Evolutionary conservation across 768 basidiomycete species (phyloP).

Genomic region (Trametes elegans): DNA sequence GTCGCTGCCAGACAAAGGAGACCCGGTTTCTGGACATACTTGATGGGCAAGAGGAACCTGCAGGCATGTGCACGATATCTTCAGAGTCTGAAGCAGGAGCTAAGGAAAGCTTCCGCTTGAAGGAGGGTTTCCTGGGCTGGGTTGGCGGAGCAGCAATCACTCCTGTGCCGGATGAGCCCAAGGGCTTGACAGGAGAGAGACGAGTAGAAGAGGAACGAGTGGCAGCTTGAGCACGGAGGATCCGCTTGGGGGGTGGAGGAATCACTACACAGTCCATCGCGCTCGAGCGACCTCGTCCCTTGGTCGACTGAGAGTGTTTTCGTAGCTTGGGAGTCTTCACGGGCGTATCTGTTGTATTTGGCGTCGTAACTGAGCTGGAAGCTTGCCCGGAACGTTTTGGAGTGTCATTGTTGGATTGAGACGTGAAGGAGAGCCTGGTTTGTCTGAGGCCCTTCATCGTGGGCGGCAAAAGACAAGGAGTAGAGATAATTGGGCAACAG

Average conservation of each 20-base stretch:
- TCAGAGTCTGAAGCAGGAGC: not conserved
- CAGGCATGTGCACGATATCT: too few relatives aligned
- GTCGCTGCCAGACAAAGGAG: not conserved
- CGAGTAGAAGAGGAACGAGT: not conserved
- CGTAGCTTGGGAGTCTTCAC: constrained; percentile 1
- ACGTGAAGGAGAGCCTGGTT: constrained; percentile 22
- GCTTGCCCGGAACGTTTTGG: not conserved
- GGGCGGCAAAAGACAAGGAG: not conserved
- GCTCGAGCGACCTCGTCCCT: constrained; percentile 14
- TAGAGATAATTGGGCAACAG: not conserved
- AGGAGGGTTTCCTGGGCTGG: constrained; percentile 1
- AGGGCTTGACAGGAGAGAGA: not conserved
- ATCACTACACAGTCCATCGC: constrained; percentile 27
- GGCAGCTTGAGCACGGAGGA: not conserved
- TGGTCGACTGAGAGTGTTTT: constrained; percentile 6
- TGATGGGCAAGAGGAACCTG: not conserved
- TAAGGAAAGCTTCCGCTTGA: constrained; percentile 2
- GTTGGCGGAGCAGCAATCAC: not conserved
- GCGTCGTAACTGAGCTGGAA: not conserved
- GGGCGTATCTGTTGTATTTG: constrained; percentile 12
- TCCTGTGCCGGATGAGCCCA: too few relatives aligned
- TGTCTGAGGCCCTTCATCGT: constrained; percentile 15
- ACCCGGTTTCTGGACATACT: not conserved
- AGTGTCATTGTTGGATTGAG: constrained; percentile 19
- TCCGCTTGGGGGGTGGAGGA: constrained; percentile 24